Evolutionary conservation across 2,329 filamentous ascomycete genomes (phyloP).

Genomic region (Aureobasidium sp.): DNA sequence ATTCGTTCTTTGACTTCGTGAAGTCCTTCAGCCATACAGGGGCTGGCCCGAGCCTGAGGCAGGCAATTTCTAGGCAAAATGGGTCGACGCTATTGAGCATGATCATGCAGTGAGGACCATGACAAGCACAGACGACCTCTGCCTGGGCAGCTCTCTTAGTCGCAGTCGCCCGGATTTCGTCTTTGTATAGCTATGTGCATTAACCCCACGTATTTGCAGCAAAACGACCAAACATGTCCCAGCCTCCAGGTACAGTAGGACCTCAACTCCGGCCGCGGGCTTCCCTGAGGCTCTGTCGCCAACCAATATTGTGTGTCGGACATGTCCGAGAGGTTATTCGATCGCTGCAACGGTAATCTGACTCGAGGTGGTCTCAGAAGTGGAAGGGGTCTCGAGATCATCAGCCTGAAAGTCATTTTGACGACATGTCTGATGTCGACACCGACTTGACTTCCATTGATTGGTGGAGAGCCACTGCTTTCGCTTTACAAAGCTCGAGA

Average conservation of each 20-base stretch:
- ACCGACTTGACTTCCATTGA: not conserved
- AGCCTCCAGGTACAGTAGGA: slow-evolving; percentile 37
- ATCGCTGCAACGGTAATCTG: not conserved
- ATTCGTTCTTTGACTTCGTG: slow-evolving; percentile 61
- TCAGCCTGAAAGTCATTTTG: not conserved
- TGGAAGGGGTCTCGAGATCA: not conserved
- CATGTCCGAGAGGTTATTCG: not conserved
- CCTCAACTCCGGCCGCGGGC: slow-evolving; percentile 47
- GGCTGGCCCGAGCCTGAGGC: slow-evolving; percentile 57
- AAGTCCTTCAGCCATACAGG: slow-evolving; percentile 56
- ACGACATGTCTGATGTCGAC: not conserved
- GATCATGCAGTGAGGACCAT: slow-evolving; percentile 57
- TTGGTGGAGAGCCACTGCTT: not conserved
- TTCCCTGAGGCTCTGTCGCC: slow-evolving; percentile 34
- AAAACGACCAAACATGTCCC: slow-evolving; percentile 47
- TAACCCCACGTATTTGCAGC: slow-evolving; percentile 28
- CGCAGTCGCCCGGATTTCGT: no score
- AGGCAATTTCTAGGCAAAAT: slow-evolving; percentile 57
- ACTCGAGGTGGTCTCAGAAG: not conserved
- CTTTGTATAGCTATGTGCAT: not conserved
- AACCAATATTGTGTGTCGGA: not conserved
- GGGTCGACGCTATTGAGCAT: slow-evolving; percentile 61
- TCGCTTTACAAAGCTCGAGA: not conserved
- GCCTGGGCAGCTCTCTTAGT: no score
- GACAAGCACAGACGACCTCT: slow-evolving; percentile 53